Evolutionary conservation across 129 eudicot genomes (phyloP).

Genomic region (Flaveria trinervia): DNA sequence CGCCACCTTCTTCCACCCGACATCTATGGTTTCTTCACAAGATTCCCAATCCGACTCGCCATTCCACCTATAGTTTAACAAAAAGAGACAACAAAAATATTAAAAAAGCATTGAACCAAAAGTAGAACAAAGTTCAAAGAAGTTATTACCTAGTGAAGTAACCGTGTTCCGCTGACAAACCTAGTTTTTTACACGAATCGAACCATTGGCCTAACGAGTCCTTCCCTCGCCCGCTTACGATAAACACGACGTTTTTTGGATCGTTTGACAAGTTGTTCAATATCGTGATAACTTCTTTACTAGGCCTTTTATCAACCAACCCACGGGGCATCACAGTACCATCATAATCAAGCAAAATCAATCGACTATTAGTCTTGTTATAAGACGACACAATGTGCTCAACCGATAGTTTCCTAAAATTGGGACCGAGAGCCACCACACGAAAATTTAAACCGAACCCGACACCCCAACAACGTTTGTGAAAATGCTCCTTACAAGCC

Average conservation of each 20-base stretch:
- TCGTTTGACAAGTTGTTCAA: constrained; percentile 61
- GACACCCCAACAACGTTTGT: constrained; percentile 81
- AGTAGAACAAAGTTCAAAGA: neutral
- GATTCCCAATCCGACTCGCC: constrained; percentile 69
- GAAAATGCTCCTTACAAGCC: constrained; percentile 66
- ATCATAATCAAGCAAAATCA: constrained; percentile 79
- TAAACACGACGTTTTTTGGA: constrained; percentile 73
- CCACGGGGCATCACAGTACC: constrained; percentile 72
- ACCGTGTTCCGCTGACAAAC: constrained; percentile 87
- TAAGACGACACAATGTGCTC: constrained; percentile 72
- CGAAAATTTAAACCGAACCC: constrained; percentile 71
- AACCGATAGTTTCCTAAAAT: constrained; percentile 68
- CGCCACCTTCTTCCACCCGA: constrained; percentile 71
- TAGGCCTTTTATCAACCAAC: constrained; percentile 56
- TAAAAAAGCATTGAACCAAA: neutral
- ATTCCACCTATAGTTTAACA: constrained; percentile 56
- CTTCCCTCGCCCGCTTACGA: constrained; percentile 86
- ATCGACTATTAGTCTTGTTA: constrained; percentile 49
- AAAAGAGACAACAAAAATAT: neutral
- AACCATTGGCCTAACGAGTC: constrained; percentile 66
- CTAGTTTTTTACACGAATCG: constrained; percentile 57
- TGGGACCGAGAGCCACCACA: constrained; percentile 70
- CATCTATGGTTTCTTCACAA: constrained; percentile 34
- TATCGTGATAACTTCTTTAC: constrained; percentile 46
- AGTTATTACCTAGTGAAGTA: constrained; percentile 71